A percentile compares a stretch with the other conserved stretches of the same genome.
phyloP scores from a whole-genome alignment of 148 eudicot species.

The Fallopia convolvulus region DNA sequence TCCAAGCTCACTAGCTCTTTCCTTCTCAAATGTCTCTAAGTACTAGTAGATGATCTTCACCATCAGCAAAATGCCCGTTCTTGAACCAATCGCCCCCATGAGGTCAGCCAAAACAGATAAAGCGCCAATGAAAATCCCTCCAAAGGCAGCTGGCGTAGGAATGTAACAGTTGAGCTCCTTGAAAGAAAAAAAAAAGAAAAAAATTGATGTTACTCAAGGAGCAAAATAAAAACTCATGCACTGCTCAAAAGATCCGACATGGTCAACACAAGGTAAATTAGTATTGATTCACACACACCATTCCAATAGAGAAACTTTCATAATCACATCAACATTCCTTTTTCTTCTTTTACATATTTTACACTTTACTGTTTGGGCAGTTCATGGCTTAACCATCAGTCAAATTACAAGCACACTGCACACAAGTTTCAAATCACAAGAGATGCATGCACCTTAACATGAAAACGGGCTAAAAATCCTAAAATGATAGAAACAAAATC shows the following conservation, averaged over 20 bases:
- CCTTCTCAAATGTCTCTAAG: slow-evolving; percentile 63
- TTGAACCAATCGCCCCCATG: slow-evolving; percentile 23
- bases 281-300: not conserved
- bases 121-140: slow-evolving; percentile 25
- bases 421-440: not conserved
- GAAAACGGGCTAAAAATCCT: not conserved
- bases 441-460: not conserved
- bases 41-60: slow-evolving; percentile 55
- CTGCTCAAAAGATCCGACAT: not conserved
- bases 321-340: not conserved
- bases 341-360: not conserved
- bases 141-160: slow-evolving; percentile 24
- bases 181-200: not conserved
- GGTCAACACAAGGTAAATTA: not conserved
- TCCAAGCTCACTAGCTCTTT: slow-evolving; percentile 46
- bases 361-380: not conserved
- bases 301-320: not conserved
- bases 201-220: not conserved
- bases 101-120: slow-evolving; percentile 49
- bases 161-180: slow-evolving; percentile 55
- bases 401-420: not conserved
- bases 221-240: not conserved
- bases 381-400: not conserved
- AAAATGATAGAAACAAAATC: not conserved
- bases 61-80: slow-evolving; percentile 24